Conservation (phyloP, 768 basidiomycete genomes). For the Phaeotremella skinneri region DNA sequence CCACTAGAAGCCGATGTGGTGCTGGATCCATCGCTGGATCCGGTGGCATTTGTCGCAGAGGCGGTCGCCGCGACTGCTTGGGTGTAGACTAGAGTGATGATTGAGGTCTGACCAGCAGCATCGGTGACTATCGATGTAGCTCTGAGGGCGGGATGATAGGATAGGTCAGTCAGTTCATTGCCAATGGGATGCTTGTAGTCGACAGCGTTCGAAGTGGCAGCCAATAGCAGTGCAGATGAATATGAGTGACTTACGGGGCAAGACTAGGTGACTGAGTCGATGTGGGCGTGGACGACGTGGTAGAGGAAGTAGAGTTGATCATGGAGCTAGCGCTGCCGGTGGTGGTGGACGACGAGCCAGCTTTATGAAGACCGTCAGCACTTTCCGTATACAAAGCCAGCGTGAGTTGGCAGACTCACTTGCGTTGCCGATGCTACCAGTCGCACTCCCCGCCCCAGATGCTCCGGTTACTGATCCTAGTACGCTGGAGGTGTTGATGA, state of each 20-base stretch:
- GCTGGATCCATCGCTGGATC: constrained; percentile 8
- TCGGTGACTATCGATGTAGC: constrained; percentile 18
- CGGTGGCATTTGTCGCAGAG: constrained; percentile 13
- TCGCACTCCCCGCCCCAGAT: too few relatives aligned
- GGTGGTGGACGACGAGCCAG: neutral
- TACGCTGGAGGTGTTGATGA: too few relatives aligned
- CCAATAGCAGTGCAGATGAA: constrained; percentile 5
- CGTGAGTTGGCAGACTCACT: too few relatives aligned
- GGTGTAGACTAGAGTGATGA: constrained; percentile 37
- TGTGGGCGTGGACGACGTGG: neutral
- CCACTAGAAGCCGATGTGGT: constrained; percentile 26
- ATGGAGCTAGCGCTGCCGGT: neutral
- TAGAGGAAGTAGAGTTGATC: neutral
- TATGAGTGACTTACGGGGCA: neutral
- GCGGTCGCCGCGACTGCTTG: constrained; percentile 20
- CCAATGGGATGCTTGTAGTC: too few relatives aligned
- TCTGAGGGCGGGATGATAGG: neutral
- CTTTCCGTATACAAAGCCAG: too few relatives aligned
- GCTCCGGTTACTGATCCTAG: too few relatives aligned
- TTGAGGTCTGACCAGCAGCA: constrained; percentile 34
- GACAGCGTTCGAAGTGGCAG: too few relatives aligned
- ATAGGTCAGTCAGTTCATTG: too few relatives aligned
- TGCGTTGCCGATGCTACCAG: too few relatives aligned
- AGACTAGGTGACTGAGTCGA: neutral
- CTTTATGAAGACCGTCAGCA: too few relatives aligned